Conservation (phyloP, 352 stramenopile species). For the Blastocystis sp. region DNA sequence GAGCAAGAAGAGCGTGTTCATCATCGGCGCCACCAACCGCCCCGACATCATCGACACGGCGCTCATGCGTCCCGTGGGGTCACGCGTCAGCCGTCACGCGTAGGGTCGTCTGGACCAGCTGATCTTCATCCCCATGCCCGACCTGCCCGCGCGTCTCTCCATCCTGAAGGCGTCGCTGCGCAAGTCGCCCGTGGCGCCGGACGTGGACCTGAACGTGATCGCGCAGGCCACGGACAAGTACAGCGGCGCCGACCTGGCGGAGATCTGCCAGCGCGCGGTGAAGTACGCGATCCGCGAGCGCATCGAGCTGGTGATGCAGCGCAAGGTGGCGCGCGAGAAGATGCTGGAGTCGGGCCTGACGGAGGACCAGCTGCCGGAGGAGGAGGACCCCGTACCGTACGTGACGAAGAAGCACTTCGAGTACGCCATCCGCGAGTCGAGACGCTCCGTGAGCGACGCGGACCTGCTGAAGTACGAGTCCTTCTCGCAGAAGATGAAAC, state of each 20-base stretch:
- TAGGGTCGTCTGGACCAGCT: slow-evolving; percentile 73
- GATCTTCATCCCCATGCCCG: slow-evolving; percentile 92
- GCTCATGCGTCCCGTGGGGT: slow-evolving; percentile 89
- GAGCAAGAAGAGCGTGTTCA: slow-evolving; percentile 98
- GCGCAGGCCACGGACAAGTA: slow-evolving; percentile 94
- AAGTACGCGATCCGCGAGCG: slow-evolving; percentile 98
- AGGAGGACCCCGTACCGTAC: slow-evolving; percentile 86
- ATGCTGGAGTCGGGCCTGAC: slow-evolving; percentile 72
- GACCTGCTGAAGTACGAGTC: slow-evolving; percentile 90
- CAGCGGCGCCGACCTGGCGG: slow-evolving; percentile 96
- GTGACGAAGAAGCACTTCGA: slow-evolving; percentile 90
- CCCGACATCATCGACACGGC: slow-evolving; percentile 95
- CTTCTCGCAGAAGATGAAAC: slow-evolving; percentile 88
- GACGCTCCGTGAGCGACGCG: slow-evolving; percentile 92
- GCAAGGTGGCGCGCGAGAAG: slow-evolving; percentile 80
- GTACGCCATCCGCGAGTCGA: slow-evolving; percentile 90
- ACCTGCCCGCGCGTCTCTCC: slow-evolving; percentile 89
- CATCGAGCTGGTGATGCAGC: slow-evolving; percentile 95
- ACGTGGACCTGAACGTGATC: slow-evolving; percentile 95
- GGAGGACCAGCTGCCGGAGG: slow-evolving; percentile 78
- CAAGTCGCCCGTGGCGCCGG: slow-evolving; percentile 93
- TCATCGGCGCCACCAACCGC: slow-evolving; percentile 90
- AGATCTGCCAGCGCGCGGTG: slow-evolving; percentile 98
- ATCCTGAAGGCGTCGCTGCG: slow-evolving; percentile 92
- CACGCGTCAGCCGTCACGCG: neutral